Evolutionary conservation across 2,329 filamentous ascomycete genomes (phyloP).

Genomic region (Neofusicoccum parvum): DNA sequence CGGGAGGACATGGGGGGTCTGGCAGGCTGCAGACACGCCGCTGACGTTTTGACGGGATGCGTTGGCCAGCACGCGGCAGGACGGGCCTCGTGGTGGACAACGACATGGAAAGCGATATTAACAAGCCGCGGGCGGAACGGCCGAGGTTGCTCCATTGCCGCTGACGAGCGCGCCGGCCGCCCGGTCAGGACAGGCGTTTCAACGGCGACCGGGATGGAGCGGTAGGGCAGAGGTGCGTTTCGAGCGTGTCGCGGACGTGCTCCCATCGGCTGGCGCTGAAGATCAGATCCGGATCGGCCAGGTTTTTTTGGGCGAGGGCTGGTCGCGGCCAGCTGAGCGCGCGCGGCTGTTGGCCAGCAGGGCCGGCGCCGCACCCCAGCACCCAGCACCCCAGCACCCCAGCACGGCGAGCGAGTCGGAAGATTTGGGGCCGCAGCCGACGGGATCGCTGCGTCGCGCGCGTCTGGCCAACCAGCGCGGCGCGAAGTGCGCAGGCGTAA

Average conservation of each 20-base stretch:
- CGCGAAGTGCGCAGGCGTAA: neutral
- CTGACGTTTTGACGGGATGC: slow-evolving; percentile 15
- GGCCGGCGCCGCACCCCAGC: too few species aligned
- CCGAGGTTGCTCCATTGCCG: neutral
- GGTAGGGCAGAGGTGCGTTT: slow-evolving; percentile 15
- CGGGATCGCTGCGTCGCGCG: neutral
- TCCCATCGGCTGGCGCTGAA: neutral
- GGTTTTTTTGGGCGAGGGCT: neutral
- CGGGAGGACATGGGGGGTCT: neutral
- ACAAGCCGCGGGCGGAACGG: neutral
- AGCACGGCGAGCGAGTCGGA: slow-evolving; percentile 1
- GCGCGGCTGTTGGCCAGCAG: too few species aligned
- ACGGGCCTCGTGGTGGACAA: slow-evolving; percentile 8
- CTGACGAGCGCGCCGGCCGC: slow-evolving; percentile 1
- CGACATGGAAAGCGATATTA: slow-evolving; percentile 5
- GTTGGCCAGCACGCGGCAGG: slow-evolving; percentile 11
- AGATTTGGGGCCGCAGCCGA: neutral
- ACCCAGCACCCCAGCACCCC: too few species aligned
- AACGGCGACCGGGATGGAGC: slow-evolving; percentile 12
- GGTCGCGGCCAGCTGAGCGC: neutral
- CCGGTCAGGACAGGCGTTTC: slow-evolving; percentile 12
- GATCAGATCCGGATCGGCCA: slow-evolving; percentile 17
- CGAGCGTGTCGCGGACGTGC: slow-evolving; percentile 14
- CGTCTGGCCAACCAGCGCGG: slow-evolving; percentile 4
- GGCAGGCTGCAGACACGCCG: neutral